Conservation (phyloP, 495 filamentous ascomycete species). For the Lophiotrema nucula region DNA sequence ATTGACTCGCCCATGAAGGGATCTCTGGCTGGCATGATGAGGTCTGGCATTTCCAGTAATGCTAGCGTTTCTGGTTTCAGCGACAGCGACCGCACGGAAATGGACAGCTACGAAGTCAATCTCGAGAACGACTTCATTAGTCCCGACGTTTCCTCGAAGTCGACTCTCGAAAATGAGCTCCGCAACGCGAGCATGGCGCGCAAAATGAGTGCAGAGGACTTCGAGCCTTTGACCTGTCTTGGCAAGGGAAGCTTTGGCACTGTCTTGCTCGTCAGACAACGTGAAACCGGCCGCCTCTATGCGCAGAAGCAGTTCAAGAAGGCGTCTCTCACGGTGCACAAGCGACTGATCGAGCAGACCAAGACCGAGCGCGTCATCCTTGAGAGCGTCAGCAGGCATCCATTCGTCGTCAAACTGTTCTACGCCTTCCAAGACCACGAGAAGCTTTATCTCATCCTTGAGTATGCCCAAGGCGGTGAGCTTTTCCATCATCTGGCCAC, state of each 20-base stretch:
- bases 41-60: conserved; percentile 47
- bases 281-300: conserved; percentile 79
- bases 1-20: conserved; percentile 19
- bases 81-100: conserved; percentile 51
- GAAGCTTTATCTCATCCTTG: conserved; percentile 95
- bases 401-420: conserved; percentile 95
- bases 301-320: conserved; percentile 99
- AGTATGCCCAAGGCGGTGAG: conserved; percentile 97
- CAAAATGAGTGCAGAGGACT: conserved; percentile 91
- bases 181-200: conserved; percentile 42
- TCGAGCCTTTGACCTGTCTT: conserved; percentile 88
- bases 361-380: conserved; percentile 93
- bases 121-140: conserved; percentile 87
- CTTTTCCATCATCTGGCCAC: conserved; percentile 85
- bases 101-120: conserved; percentile 83
- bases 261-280: conserved; percentile 87
- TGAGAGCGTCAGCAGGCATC: conserved; percentile 91
- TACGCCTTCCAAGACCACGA: conserved; percentile 98
- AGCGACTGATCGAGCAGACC: conserved; percentile 91
- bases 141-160: conserved; percentile 55
- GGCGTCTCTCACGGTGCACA: conserved; percentile 86
- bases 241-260: conserved; percentile 96
- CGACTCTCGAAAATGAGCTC: conserved; percentile 47
- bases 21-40: conserved; percentile 14
- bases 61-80: conserved; percentile 59